Evolutionary conservation across 352 stramenopile genomes (phyloP), one percentile per base, ranked within the genome.

Genomic region (Pilasporangium apinafurcum): DNA sequence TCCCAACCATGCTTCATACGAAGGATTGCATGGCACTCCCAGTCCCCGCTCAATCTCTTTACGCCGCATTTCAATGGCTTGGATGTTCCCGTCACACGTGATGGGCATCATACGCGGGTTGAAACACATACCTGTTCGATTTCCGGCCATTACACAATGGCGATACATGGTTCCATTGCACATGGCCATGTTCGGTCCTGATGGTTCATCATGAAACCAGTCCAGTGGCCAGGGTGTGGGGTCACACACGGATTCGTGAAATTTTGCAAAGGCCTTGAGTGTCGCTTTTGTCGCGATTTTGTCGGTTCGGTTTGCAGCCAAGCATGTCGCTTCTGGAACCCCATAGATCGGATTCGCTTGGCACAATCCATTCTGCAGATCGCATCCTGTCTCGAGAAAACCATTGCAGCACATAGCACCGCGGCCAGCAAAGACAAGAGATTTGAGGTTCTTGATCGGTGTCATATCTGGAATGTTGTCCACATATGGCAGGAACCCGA

Each of bases 161-260:
- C 59, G 53, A 39, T 66, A 76, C 24, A 76, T 37, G 3, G 48
- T 67, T 1, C 68, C 68, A 30, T 72, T 60, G 53, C 64, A 80
- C 9, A 57, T 39, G 7, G 48, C 36, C 45, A 68, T 59, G 16
- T 40, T 51, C 8, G n/a, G 41, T 6, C 21, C 62, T 14, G 30
- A 46, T 28, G 18, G 1, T 20, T 14, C 26, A 17, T 28, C 31
- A 26, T n/a, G 29, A 9, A n/a, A n/a, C n/a, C n/a, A n/a, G n/a
- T n/a, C n/a, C n/a, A n/a, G n/a, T n/a, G n/a, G n/a, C n/a, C n/a
- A n/a, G n/a, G n/a, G n/a, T n/a, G n/a, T n/a, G n/a, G n/a, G n/a
- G n/a, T 33, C 17, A 5, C 63, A 74, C 4, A 66, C 42, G 2
- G 43, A 55, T 2, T 33, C n/a, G 7, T 53, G 36, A 22, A 57